Evolutionary conservation across 2,329 filamentous ascomycete species (phyloP).

Genomic region (Hypoxylon sp.): DNA sequence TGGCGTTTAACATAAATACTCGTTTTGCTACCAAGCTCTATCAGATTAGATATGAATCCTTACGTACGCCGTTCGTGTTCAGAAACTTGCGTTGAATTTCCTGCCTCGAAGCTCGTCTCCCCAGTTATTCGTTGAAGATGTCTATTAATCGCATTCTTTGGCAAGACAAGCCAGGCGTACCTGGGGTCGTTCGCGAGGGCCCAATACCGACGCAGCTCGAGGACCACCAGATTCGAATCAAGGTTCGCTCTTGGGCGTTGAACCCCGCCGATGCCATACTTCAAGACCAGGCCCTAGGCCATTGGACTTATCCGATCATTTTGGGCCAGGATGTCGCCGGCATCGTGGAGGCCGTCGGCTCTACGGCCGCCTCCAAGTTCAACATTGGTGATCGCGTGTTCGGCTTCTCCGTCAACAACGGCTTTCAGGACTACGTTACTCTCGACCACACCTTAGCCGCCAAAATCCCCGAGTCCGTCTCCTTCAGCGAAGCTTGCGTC

Average conservation of each 20-base stretch:
- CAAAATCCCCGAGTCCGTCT: conserved; percentile 19
- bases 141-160: conserved; percentile 47
- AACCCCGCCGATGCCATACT: conserved; percentile 29
- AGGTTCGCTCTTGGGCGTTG: conserved; percentile 25
- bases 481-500: conserved; percentile 18
- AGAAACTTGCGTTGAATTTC: neutral
- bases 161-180: conserved; percentile 40
- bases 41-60: too few relatives aligned
- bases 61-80: too few relatives aligned
- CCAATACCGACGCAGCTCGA: conserved; percentile 24
- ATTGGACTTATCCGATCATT: conserved; percentile 25
- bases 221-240: conserved; percentile 18
- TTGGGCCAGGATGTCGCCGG: conserved; percentile 27
- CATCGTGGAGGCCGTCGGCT: conserved; percentile 18
- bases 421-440: conserved; percentile 26
- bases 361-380: neutral
- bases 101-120: neutral
- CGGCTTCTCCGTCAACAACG: conserved; percentile 26
- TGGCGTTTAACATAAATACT: neutral
- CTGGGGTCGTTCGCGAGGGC: conserved; percentile 38
- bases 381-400: conserved; percentile 25
- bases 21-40: too few relatives aligned
- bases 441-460: conserved; percentile 22
- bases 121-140: conserved; percentile 1
- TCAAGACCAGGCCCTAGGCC: conserved; percentile 17